phyloP scores from a whole-genome alignment of 345 rosid species.

The Eucalyptus regnans region DNA sequence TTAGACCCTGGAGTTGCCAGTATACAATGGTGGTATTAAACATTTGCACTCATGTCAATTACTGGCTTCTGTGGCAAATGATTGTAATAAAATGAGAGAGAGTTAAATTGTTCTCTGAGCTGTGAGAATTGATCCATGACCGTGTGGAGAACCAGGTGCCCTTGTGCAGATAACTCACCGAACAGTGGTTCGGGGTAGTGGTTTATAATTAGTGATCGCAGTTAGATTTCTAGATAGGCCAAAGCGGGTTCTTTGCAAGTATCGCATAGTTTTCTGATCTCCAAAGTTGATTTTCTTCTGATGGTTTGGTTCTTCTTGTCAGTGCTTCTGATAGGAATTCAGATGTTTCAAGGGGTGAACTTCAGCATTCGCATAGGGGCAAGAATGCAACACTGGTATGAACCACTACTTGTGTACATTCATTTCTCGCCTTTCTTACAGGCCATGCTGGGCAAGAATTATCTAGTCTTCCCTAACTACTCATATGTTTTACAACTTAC shows the following conservation, averaged over 20 bases:
- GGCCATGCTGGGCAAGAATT: neutral
- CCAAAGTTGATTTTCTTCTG: neutral
- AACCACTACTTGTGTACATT: slow-evolving; percentile 2
- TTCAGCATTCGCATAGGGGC: slow-evolving; percentile 15
- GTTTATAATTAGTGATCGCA: neutral
- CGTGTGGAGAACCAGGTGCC: neutral
- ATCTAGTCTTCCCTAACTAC: neutral
- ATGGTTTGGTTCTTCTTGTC: neutral
- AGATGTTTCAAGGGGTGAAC: slow-evolving; percentile 15
- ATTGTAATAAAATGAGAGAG: neutral
- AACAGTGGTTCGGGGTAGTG: neutral
- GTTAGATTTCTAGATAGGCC: neutral
- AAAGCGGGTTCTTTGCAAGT: neutral
- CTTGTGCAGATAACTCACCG: neutral
- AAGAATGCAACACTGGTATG: slow-evolving; percentile 26
- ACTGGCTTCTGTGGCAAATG: neutral
- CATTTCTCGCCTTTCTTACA: neutral
- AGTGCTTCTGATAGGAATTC: slow-evolving; percentile 66
- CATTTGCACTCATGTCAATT: neutral
- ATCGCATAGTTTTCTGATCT: neutral
- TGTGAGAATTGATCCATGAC: neutral
- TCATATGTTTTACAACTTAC: neutral
- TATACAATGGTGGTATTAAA: neutral
- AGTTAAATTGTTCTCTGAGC: neutral
- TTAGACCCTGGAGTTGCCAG: neutral